Evolutionary conservation across 2,329 filamentous ascomycete species (phyloP), one percentile per base, ranked within the genome.

Genomic region (Elsinoe ampelina): DNA sequence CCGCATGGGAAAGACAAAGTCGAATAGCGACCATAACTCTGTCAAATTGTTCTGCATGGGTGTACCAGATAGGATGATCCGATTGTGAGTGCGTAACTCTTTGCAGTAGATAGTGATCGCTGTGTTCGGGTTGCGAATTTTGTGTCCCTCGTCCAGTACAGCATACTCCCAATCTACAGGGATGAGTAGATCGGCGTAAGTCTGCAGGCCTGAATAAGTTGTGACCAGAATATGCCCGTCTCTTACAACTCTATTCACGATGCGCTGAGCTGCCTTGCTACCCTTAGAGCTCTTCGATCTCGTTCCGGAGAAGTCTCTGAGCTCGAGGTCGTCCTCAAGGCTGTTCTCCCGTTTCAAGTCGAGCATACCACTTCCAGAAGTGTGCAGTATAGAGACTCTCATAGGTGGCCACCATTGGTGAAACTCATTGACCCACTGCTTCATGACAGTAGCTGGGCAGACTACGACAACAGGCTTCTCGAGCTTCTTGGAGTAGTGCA

Each of bases 341-440:
- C 76, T 77, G 57, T 75, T 75, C 66, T 85, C 83, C 51, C 73
- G 76, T 43, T 74, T 73, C 20, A 95, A 76, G 62, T 95, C 90
- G 55, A 96, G 75, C 92, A 98, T 97, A 15, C 93, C 95, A 68
- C 90, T 97, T 2, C 93, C 93, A 3, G 93, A 96, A 0, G 89
- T 89, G 68, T 98, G 93, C 50, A 98, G 71, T 60, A 98, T 97
- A 0, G 91, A 95, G 4, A 98, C 93, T 41, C 95, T 82, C 32
- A 98, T 76, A n/a, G 93, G 86, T n/a, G 93, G 93, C 95, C 95
- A 98, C 95, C 95, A 98, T 11, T 86, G 84, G 71, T 98, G 95
- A 64, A 98, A 97, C 67, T 98, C 93, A 61, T 95, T 95, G 11
- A 96, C 93, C 93, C 93, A 98, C 69, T 98, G 93, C 60, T 89